Evolutionary conservation across 495 filamentous ascomycete species (phyloP), one percentile per base, ranked within the genome.

Genomic region (Hypomontagnella submonticulosa): DNA sequence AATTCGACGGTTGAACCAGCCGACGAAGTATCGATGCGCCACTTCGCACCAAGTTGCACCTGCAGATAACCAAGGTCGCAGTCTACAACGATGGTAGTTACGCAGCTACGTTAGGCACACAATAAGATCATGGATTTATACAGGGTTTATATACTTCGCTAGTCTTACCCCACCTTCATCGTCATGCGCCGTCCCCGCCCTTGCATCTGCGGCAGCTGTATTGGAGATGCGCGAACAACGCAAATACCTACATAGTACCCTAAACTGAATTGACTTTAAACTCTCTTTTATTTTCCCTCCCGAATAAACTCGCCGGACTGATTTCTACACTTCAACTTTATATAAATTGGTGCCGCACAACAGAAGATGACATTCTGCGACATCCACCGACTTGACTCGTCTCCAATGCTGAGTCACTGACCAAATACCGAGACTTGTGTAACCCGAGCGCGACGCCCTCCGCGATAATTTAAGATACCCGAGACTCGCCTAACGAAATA

Each of bases 171-270:
- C 23, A 27, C 23, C 48, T 27, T 48, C 15, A 59, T 54, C 55
- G 61, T 65, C 61, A 65, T 65, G 54, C 61, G 60, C 52, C 51
- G 30, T 38, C 60, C 43, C 23, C 44, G 41, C 62, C 54, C 62
- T 65, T 58, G 54, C 62, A 65, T 53, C 30, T 44, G 30, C 27
- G 37, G 46, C 52, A 38, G 52, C 48, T 61, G 30, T 38, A 47
- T 32, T 46, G 19, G 19, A 42, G 46, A 56, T 63, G 51, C 48
- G 57, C 49, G 15, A 47, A 40, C 49, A 18, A 30, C 49, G 49
- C 34, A 62, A 40, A 32, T 55, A 62, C 32, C 40, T 52, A n/a
- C n/a, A n/a, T n/a, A n/a, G n/a, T n/a, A 52, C 57, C 57, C 48
- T 61, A 52, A 57, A 61, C 52, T 61, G 27, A 56, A 56, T 16